phyloP scores from a whole-genome alignment of 164 flowering plant genomes.

The Chimonanthus salicifolius region DNA sequence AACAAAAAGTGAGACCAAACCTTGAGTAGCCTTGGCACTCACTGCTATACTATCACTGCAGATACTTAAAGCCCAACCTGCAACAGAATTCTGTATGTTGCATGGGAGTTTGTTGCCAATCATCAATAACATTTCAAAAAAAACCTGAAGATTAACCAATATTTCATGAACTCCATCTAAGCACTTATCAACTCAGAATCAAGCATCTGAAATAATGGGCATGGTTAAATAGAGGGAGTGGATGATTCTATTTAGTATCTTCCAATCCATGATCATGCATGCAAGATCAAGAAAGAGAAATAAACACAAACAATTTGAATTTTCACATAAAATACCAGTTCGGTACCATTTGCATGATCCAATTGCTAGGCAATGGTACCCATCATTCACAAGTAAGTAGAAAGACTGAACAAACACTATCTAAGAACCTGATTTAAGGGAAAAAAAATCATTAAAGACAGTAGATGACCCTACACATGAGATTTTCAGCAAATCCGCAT shows the following conservation, averaged over 20 bases:
- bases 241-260: background rate
- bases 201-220: background rate
- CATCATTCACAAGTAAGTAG: background rate
- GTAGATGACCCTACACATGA: too few species aligned
- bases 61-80: slow-evolving; percentile 45
- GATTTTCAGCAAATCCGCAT: too few species aligned
- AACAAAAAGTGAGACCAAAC: slow-evolving; percentile 41
- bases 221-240: background rate
- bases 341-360: background rate
- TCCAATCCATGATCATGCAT: background rate
- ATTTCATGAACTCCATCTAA: background rate
- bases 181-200: background rate
- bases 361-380: background rate
- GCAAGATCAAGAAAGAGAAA: background rate
- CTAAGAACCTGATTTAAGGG: too few species aligned
- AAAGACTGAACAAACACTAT: too few species aligned
- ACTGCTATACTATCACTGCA: slow-evolving; percentile 39
- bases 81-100: slow-evolving; percentile 40
- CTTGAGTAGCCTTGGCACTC: slow-evolving; percentile 45
- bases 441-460: too few species aligned
- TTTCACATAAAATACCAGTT: background rate
- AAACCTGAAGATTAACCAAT: slow-evolving; percentile 31
- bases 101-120: slow-evolving; percentile 42
- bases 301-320: background rate
- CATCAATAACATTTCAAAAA: slow-evolving; percentile 51